phyloP scores from a whole-genome alignment of 371 early-diverging fungal species.

The Furculomyces boomerangus region DNA sequence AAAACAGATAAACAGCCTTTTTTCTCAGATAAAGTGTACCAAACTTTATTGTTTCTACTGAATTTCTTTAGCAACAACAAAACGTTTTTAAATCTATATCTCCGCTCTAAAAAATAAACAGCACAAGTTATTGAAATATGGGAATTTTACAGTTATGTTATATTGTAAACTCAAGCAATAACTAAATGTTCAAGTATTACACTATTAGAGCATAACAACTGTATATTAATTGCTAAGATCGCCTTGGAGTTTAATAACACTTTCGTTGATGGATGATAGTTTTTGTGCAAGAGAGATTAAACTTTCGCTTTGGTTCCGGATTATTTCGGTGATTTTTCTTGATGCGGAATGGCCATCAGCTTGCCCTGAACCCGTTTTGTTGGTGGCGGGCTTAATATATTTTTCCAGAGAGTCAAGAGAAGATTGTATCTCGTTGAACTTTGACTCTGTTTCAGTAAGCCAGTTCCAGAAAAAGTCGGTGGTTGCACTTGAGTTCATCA shows the following conservation, averaged over 20 bases:
- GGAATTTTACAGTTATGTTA: too few species aligned
- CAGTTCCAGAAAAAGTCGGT: slow-evolving; percentile 23
- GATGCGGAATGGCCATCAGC: background rate
- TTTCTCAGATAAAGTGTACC: too few species aligned
- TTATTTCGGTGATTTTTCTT: background rate
- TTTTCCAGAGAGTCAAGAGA: slow-evolving; percentile 15
- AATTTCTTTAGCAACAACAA: too few species aligned
- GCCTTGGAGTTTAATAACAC: background rate
- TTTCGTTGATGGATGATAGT: background rate
- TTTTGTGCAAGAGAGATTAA: background rate
- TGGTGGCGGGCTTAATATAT: slow-evolving; percentile 3
- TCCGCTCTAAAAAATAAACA: too few species aligned
- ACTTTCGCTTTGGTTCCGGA: background rate
- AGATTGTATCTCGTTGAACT: slow-evolving; percentile 7
- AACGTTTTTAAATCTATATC: too few species aligned
- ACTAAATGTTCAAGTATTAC: too few species aligned
- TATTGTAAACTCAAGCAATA: too few species aligned
- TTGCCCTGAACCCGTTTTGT: background rate
- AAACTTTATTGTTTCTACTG: too few species aligned
- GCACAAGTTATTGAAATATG: too few species aligned
- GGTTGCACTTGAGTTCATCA: slow-evolving; percentile 14
- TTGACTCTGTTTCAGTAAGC: slow-evolving; percentile 12
- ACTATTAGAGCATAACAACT: too few species aligned
- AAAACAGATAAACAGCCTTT: too few species aligned
- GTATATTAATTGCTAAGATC: too few species aligned